Base-by-base conservation (phyloP, 164 flowering plant species). In the Taxillus chinensis region DNA sequence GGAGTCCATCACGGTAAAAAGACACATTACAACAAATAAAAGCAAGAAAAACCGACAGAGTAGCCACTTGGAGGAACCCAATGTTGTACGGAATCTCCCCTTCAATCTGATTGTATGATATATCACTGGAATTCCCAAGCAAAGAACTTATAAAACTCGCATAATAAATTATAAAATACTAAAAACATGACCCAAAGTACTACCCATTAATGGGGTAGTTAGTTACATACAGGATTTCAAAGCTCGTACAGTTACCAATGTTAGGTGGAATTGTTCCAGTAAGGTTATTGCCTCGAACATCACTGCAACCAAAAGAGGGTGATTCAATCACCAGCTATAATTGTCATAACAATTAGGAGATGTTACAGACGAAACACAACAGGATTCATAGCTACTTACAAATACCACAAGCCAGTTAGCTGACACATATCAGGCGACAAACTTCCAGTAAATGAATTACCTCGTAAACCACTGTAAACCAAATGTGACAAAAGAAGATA, bases 61-160 rank as follows among this genome's bases (percentile, higher is more conserved):
- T 92, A 42, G 98, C 98, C 12, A 92, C 96, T 87, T 92, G 96
- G 7, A 92, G 75, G 64, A 90, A 92, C 5, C 96, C 98, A 74
- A 92, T 85, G 57, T 90, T 92, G 80, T 83, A 92, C 2, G 98
- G 98, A 69, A 92, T 87, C 71, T 82, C 90, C n/a, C 98, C 98
- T 2, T 83, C 77, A 37, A 92, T 84, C 75, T 87, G 84, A 71
- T 92, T 92, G 78, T 89, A 92, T 2, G 98, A 90, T 49, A 92
- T 76, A 70, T 92, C 98, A 81, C 98, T 92, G 79, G 50, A 69
- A 59, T 11, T 15, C 48, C 4, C 40, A 50, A 41, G 0, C 10
- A 66, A 15, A 0, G 17, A 3, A 39, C 9, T 54, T 13, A 7
- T 16, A 57, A 55, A 16, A n/a, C 38, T n/a, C 1, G 16, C 13